Base-by-base conservation (phyloP, 2,329 filamentous ascomycete genomes). In the Microdochium trichocladiopsis region DNA sequence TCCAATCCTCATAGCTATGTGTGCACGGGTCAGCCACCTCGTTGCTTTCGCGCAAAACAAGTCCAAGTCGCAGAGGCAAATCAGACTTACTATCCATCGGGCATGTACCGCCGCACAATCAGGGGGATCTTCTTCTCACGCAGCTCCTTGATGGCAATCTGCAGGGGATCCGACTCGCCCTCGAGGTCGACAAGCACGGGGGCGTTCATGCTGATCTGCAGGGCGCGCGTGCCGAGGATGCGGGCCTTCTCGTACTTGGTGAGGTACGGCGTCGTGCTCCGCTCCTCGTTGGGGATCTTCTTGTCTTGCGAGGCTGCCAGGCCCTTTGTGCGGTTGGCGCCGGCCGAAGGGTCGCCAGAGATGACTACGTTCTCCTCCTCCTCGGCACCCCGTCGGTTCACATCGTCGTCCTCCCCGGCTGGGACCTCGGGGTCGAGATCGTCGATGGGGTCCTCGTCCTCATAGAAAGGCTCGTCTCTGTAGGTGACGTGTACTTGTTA, bases 191-290 rank as follows among this genome's bases (percentile, higher is more conserved):
- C 94, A 47, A 99, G 80, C 25, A 97, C 92, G 2, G 94, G 94
- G 54, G 94, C 94, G 70, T 97, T 97, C 86, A 96, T 95, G 75
- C 94, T 96, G 66, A 99, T 97, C 72, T 99, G 94, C 66, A 97
- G 72, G 41, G 94, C 94, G 60, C 94, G 81, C 41, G 94, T 97
- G 48, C 94, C 94, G 58, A 99, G 74, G 54, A 99, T 93, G 66
- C 94, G 85, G 57, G 94, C 94, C 62, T 86, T 83, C 78, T 99
- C 94, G 73, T 99, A 99, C 76, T 99, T 99, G 60, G 94, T 99
- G 93, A 99, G 95, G 74, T 96, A 99, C 2, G 93, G 94, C 25
- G 94, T 99, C 9, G 94, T 99, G 23, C 83, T 88, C 62, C 94
- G 84, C 72, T 95, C 83, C 59, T 92, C 88, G 60, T 90, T 88